Conservation (phyloP, 2,329 filamentous ascomycete genomes). For the Fusarium sp. region DNA sequence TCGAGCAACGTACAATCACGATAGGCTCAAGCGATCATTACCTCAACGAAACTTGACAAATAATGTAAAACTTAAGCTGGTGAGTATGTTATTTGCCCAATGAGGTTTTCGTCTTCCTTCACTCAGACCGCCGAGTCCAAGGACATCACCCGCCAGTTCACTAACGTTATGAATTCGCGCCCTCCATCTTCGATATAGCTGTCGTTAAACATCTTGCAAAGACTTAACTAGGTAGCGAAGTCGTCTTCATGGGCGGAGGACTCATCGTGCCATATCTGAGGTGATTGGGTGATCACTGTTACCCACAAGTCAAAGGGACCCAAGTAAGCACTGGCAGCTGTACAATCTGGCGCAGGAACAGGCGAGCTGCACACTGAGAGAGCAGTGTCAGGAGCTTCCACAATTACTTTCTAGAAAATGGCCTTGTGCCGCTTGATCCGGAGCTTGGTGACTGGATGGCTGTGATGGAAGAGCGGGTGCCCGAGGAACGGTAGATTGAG, state of each 20-base stretch:
- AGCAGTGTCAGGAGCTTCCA: constrained; percentile 58
- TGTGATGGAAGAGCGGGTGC: constrained; percentile 72
- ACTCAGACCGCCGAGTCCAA: constrained; percentile 10
- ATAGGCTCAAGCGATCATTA: too few relatives aligned
- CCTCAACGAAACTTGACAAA: too few relatives aligned
- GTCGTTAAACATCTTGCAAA: constrained; percentile 54
- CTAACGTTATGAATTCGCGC: too few relatives aligned
- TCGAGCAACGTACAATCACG: too few relatives aligned
- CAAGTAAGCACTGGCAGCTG: constrained; percentile 64
- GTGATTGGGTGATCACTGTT: constrained; percentile 68
- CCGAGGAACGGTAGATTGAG: constrained; percentile 73
- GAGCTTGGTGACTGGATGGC: constrained; percentile 68
- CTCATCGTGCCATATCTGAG: constrained; percentile 60
- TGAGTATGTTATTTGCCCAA: too few relatives aligned
- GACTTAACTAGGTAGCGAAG: constrained; percentile 56
- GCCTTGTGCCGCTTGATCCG: constrained; percentile 48
- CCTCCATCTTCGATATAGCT: constrained; percentile 51
- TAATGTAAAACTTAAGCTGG: too few relatives aligned
- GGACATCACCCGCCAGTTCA: too few relatives aligned
- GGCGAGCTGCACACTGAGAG: constrained; percentile 61
- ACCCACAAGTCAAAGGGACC: constrained; percentile 61
- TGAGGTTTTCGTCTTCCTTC: constrained; percentile 20
- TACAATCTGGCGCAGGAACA: constrained; percentile 64
- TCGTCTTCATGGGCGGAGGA: constrained; percentile 63
- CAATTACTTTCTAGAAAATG: constrained; percentile 58